Percentiles rank a stretch among this genome's conserved stretches.
Conservation (phyloP, 1,284 basidiomycete species). For the Filobasidium uniguttulatum region DNA sequence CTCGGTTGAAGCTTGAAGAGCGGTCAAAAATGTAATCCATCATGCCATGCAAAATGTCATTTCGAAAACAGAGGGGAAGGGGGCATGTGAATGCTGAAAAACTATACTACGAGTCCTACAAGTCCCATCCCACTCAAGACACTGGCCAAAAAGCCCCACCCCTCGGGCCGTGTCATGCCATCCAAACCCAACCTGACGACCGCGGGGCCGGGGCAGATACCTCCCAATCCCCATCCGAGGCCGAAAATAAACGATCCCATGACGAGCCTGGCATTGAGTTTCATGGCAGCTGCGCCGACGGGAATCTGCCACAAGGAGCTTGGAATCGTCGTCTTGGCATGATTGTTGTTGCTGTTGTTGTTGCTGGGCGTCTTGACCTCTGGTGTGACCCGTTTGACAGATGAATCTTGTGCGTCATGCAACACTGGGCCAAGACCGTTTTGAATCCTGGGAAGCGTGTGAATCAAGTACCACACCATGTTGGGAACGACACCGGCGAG, state of each 20-base stretch:
- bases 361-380: neutral
- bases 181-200: conserved; percentile 16
- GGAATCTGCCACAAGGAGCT: conserved; percentile 19
- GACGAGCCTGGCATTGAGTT: conserved; percentile 44
- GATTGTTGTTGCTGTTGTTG: neutral
- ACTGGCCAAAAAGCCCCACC: neutral
- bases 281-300: conserved; percentile 11
- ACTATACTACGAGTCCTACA: too few relatives aligned
- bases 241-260: conserved; percentile 49
- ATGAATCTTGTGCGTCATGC: neutral
- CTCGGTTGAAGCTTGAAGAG: too few relatives aligned
- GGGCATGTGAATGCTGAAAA: too few relatives aligned
- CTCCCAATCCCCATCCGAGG: conserved; percentile 51
- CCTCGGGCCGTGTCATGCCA: neutral
- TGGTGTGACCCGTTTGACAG: neutral
- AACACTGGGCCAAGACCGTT: neutral
- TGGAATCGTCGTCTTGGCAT: neutral
- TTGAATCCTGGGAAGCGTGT: neutral
- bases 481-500: conserved; percentile 39
- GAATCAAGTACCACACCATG: conserved; percentile 21
- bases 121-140: neutral
- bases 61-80: too few relatives aligned
- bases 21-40: too few relatives aligned
- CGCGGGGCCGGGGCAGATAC: conserved; percentile 45
- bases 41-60: too few relatives aligned